These are phyloP conservation scores for Austroboletus novae-zelandiae DNA, from an alignment of 1,284 basidiomycete species.

Conservation along the genomic window DNA sequence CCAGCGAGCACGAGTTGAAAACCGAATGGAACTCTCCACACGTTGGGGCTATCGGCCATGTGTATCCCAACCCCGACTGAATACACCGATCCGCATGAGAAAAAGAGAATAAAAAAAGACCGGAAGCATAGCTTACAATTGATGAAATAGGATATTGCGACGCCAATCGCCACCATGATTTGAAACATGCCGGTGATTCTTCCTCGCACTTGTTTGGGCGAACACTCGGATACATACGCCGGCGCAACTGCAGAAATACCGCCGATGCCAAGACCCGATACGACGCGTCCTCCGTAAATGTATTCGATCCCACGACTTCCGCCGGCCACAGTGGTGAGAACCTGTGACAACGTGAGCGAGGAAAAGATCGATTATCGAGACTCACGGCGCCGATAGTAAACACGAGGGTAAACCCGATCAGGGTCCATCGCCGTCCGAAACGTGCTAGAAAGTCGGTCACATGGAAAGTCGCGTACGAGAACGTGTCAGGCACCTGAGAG, in stretches of 20 bases:
- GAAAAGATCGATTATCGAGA: not conserved
- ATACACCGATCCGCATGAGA: not conserved
- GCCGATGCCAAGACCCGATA: slow-evolving; percentile 59
- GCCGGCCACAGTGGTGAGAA: slow-evolving; percentile 62
- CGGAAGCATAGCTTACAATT: slow-evolving; percentile 49
- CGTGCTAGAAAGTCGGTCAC: slow-evolving; percentile 35
- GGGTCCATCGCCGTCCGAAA: slow-evolving; percentile 55
- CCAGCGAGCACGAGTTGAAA: slow-evolving; percentile 77
- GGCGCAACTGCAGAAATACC: slow-evolving; percentile 65
- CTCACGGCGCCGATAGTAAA: slow-evolving; percentile 68
- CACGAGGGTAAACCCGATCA: slow-evolving; percentile 57
- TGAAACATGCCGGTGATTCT: slow-evolving; percentile 78
- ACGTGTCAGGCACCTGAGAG: slow-evolving; percentile 48
- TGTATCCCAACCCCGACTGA: slow-evolving; percentile 62
- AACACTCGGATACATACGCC: slow-evolving; percentile 76
- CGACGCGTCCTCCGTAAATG: slow-evolving; percentile 76
- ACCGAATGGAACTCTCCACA: slow-evolving; percentile 77
- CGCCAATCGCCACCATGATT: slow-evolving; percentile 74
- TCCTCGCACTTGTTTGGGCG: slow-evolving; percentile 70
- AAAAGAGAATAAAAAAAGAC: not conserved
- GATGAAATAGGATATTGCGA: slow-evolving; percentile 78
- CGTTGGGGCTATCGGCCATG: slow-evolving; percentile 42
- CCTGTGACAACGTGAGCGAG: slow-evolving; percentile 25
- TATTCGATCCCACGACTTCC: slow-evolving; percentile 53
- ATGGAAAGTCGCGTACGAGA: not conserved